Base-by-base conservation (phyloP, 352 stramenopile species). In the Phytophthora cryptogea region DNA sequence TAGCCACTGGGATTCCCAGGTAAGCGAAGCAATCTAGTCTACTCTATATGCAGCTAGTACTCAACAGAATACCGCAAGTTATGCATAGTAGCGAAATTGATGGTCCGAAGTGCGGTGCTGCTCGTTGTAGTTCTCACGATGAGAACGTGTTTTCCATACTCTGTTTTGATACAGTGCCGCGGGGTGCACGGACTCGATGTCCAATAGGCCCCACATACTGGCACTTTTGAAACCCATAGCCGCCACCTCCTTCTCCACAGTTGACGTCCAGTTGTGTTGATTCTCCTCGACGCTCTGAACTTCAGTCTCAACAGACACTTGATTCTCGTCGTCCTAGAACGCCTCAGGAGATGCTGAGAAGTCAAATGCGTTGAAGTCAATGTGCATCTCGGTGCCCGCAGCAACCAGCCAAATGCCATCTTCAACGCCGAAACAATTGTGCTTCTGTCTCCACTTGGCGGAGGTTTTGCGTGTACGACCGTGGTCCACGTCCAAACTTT, bases 291-390 rank as follows among this genome's bases (percentile, higher is more conserved):
- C 9, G 11, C 7, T 26, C 27, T 17, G n/a, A 3, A 17, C 17
- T 54, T 13, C 9, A 8, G 17, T 41, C 10, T 32, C 20, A 6
- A 39, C 2, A 10, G 33, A 39, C 33, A 10, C 33, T 42, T 9
- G 13, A 9, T 5, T 20, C 17, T 20, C 10, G 30, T 32, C 30
- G 7, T 54, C 54, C 8, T 35, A 44, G 23, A 77, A 70, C 40
- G 60, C 55, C 35, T 77, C 68, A 6, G 65, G 68, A 7, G 54
- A 68, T n/a, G 35, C 40, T 8, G 35, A 47, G 17, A 66, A 74
- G 53, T 74, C 60, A 39, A 77, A 74, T 13, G 68, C 68, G 32
- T 74, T 74, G 36, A 72, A 66, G 23, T 35, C 48, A 32, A 66
- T 60, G 43, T 59, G 42, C 58, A 60, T 42, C 37, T 65, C 57